phyloP scores from a whole-genome alignment of 257 asterid genomes.

The Salvia hispanica region DNA sequence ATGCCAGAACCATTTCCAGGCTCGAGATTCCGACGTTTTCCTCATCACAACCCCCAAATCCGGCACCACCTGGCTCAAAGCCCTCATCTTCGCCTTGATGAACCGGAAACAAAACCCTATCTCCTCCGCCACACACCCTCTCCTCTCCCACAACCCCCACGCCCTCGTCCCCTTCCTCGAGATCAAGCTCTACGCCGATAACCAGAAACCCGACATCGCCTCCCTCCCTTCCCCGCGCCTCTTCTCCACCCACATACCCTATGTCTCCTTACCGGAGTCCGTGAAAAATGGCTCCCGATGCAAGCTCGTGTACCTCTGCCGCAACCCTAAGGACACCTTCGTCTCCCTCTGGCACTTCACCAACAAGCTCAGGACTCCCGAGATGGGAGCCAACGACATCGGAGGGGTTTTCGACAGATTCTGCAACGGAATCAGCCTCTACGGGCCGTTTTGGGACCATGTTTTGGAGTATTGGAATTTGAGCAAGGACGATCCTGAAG shows the following conservation, averaged over 20 bases:
- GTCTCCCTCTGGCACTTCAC: constrained; percentile 45
- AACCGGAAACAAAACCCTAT: constrained; percentile 10
- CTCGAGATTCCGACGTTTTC: constrained; percentile 13
- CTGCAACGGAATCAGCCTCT: constrained; percentile 36
- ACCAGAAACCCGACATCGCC: constrained; percentile 28
- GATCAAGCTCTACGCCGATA: constrained; percentile 7
- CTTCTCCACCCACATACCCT: constrained; percentile 38
- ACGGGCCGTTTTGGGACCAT: constrained; percentile 49
- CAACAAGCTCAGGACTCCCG: constrained; percentile 31
- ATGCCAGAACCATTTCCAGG: constrained; percentile 23
- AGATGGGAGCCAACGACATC: constrained; percentile 19
- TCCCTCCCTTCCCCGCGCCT: constrained; percentile 30
- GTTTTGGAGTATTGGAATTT: constrained; percentile 37
- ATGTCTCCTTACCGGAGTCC: constrained; percentile 31
- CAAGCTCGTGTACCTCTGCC: constrained; percentile 45
- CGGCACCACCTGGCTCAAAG: constrained; percentile 34
- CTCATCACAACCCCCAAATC: constrained; percentile 27
- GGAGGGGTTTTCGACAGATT: constrained; percentile 26
- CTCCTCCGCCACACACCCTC: constrained; percentile 7
- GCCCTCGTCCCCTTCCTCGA: constrained; percentile 8
- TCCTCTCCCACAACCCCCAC: constrained; percentile 23
- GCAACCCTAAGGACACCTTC: constrained; percentile 43
- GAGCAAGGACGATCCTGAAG: constrained; percentile 23
- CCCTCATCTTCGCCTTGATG: constrained; percentile 21
- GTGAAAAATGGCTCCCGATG: neutral